A percentile compares a stretch with the other conserved stretches of the same genome.
phyloP scores from a whole-genome alignment of 1,284 basidiomycete genomes.

The Quambalaria eucalypti region DNA sequence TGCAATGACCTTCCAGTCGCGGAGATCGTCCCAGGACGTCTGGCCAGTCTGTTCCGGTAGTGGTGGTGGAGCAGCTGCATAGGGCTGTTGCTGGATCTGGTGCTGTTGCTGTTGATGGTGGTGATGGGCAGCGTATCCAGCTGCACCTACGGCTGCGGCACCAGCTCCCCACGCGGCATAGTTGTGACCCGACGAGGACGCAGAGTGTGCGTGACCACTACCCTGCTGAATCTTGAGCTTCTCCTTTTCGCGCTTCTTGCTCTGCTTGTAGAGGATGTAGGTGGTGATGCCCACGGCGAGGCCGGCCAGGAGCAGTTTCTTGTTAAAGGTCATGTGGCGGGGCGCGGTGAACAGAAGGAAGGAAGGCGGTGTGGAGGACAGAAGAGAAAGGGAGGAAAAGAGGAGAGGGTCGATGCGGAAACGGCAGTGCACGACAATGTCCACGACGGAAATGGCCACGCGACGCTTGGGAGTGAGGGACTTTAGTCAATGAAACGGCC shows the following conservation, averaged over 20 bases:
- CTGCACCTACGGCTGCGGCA: slow-evolving; percentile 20
- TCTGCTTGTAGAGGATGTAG: slow-evolving; percentile 24
- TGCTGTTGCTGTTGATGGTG: slow-evolving; percentile 11
- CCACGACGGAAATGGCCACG: too few relatives aligned
- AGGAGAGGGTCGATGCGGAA: neutral
- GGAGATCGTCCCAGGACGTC: slow-evolving; percentile 17
- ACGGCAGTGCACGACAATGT: too few relatives aligned
- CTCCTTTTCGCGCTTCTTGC: slow-evolving; percentile 26
- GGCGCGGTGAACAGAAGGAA: neutral
- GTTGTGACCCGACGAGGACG: neutral
- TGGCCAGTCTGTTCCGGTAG: slow-evolving; percentile 7
- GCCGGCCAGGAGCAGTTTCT: slow-evolving; percentile 33
- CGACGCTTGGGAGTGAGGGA: too few relatives aligned
- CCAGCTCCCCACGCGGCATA: slow-evolving; percentile 9
- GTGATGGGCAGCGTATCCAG: slow-evolving; percentile 15
- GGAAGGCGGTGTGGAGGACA: neutral
- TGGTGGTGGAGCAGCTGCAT: neutral
- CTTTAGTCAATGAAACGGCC: too few relatives aligned
- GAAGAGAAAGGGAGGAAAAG: neutral
- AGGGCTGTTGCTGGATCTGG: too few relatives aligned
- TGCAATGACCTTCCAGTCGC: slow-evolving; percentile 27
- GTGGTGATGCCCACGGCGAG: slow-evolving; percentile 30
- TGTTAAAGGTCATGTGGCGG: slow-evolving; percentile 27
- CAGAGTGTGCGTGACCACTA: neutral
- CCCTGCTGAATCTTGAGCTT: neutral